Conservation (phyloP, 495 filamentous ascomycete genomes). For the Penicillium waksmanii region DNA sequence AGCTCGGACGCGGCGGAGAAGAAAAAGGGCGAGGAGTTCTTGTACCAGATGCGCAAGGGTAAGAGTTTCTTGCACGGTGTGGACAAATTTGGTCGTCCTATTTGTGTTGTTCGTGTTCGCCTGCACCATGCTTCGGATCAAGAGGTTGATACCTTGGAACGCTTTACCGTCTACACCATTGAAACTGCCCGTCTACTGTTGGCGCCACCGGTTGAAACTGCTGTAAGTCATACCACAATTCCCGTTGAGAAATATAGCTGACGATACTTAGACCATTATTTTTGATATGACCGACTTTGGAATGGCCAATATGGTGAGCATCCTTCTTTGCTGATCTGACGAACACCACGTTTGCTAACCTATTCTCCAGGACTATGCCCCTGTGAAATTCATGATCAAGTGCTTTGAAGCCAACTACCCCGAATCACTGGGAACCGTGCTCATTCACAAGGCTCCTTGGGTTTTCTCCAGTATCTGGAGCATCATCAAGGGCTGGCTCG, state of each 20-base stretch:
- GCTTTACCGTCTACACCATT: slow-evolving; percentile 92
- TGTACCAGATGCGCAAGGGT: slow-evolving; percentile 84
- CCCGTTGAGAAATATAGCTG: slow-evolving; percentile 19
- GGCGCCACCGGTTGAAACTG: slow-evolving; percentile 81
- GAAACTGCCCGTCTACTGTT: slow-evolving; percentile 89
- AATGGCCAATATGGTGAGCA: slow-evolving; percentile 86
- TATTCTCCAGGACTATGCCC: slow-evolving; percentile 76
- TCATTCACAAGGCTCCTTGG: slow-evolving; percentile 98
- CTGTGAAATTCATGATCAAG: slow-evolving; percentile 99
- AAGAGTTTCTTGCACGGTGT: slow-evolving; percentile 92
- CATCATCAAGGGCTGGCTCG: slow-evolving; percentile 94
- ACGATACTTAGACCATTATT: slow-evolving; percentile 65
- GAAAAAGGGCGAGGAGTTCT: slow-evolving; percentile 78
- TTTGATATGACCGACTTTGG: slow-evolving; percentile 96
- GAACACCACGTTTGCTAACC: slow-evolving; percentile 10
- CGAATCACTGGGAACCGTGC: slow-evolving; percentile 84
- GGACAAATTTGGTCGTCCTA: slow-evolving; percentile 83
- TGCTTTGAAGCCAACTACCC: slow-evolving; percentile 99
- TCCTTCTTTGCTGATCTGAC: neutral
- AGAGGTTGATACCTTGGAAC: slow-evolving; percentile 74
- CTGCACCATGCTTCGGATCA: slow-evolving; percentile 84
- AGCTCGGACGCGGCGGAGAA: slow-evolving; percentile 56
- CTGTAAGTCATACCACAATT: slow-evolving; percentile 60
- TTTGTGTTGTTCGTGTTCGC: slow-evolving; percentile 82
- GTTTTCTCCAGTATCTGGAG: slow-evolving; percentile 93